phyloP scores from a whole-genome alignment of 83 land plant genomes.

The Picea engelmannii region DNA sequence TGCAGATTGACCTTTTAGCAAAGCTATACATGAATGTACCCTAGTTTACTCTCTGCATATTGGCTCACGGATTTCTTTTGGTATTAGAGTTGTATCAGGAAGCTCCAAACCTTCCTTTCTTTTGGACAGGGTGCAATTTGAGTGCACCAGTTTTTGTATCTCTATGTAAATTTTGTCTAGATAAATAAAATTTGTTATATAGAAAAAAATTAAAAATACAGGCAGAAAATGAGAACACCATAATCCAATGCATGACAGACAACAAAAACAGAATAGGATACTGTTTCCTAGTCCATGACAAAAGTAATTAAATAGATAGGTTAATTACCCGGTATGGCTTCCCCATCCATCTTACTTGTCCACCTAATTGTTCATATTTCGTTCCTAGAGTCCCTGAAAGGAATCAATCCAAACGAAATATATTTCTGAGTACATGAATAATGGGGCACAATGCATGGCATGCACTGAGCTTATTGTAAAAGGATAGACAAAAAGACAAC shows the following conservation, averaged over 20 bases:
- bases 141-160: too few relatives aligned
- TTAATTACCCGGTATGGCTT: conserved; percentile 72
- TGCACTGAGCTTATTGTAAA: background rate
- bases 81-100: too few relatives aligned
- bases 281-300: background rate
- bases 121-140: too few relatives aligned
- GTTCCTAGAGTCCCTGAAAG: conserved; percentile 67
- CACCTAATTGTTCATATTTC: conserved; percentile 82
- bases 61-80: too few relatives aligned
- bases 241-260: background rate
- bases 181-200: too few relatives aligned
- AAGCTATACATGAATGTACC: too few relatives aligned
- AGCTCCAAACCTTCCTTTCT: too few relatives aligned
- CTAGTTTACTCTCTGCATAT: too few relatives aligned
- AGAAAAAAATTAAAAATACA: too few relatives aligned
- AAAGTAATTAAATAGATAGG: background rate
- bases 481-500: background rate
- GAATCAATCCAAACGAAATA: background rate
- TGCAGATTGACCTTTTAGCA: too few relatives aligned
- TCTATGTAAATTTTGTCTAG: too few relatives aligned
- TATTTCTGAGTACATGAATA: too few relatives aligned
- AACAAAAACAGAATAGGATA: background rate
- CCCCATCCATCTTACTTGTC: conserved; percentile 94
- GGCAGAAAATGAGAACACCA: background rate
- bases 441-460: background rate